phyloP scores from a whole-genome alignment of 78 protist genomes.

The Dictyostelium citrinum region DNA sequence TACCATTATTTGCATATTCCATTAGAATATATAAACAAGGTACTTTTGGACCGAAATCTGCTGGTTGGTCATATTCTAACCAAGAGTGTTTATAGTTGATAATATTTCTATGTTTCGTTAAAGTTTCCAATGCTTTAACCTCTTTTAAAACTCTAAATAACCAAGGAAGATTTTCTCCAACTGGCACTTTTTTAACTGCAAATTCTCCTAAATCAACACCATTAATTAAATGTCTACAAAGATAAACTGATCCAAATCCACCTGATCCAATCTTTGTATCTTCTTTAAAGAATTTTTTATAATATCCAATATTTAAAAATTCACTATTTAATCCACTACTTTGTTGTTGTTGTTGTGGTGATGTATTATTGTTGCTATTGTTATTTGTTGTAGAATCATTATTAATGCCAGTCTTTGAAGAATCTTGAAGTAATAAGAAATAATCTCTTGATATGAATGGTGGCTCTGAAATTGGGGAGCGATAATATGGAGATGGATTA shows the following conservation, averaged over 20 bases:
- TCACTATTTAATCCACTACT: constrained; percentile 14
- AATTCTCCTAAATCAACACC: constrained; percentile 81
- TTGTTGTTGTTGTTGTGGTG: background rate
- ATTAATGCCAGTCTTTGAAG: background rate
- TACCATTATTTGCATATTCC: constrained; percentile 85
- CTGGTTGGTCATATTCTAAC: constrained; percentile 78
- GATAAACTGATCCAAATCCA: constrained; percentile 79
- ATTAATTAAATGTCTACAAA: constrained; percentile 77
- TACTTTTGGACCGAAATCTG: constrained; percentile 82
- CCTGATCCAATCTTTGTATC: constrained; percentile 72
- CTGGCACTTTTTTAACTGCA: constrained; percentile 86
- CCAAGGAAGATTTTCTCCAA: constrained; percentile 86
- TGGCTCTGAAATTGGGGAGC: background rate
- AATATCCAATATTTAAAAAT: constrained; percentile 71
- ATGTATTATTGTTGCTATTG: background rate
- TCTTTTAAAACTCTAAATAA: constrained; percentile 58
- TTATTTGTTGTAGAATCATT: background rate
- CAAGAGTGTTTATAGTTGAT: constrained; percentile 85
- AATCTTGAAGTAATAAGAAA: constrained; percentile 42
- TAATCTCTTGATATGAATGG: constrained; percentile 60
- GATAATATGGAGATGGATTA: background rate
- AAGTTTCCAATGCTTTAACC: constrained; percentile 79
- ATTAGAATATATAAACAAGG: constrained; percentile 85
- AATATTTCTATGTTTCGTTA: constrained; percentile 84
- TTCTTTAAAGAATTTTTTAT: constrained; percentile 60